Evolutionary conservation across 169 alveolate genomes (phyloP), one percentile per base, ranked within the genome.

Genomic region (Eimeria brunetti): DNA sequence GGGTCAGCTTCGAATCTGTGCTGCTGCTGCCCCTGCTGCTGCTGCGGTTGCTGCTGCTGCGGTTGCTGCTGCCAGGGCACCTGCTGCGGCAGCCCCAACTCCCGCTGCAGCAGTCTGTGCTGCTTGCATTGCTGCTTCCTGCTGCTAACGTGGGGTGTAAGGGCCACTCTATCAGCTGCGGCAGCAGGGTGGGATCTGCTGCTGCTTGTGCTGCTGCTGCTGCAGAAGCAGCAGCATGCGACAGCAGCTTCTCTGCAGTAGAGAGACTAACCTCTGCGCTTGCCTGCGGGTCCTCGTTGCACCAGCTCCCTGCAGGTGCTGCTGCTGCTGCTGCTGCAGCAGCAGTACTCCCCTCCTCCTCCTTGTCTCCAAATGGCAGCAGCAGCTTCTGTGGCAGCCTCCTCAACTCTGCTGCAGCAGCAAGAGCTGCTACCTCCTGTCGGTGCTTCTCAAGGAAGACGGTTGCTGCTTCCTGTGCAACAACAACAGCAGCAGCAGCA

Each of bases 291-390:
- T 83, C 90, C 24, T 64, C 73, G 90, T 53, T 83, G 90, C 76
- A 83, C 90, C 90, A 83, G 44, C 41, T 64, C 30, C 76, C 75
- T 56, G 90, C 90, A 38, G 90, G 30, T 30, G 90, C 90, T 83
- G 76, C 90, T 69, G 80, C 33, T n/a, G n/a, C n/a, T 69, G 36
- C 80, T 69, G 80, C 36, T 33, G 76, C 76, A 30, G 41, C 89
- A 49, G 71, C 89, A 49, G 90, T 53, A 83, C 62, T 38, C 11
- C 90, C 90, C 30, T 83, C 90, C 33, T n/a, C 60, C 58, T 83
- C 90, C 53, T 83, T 83, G 76, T 83, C 90, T 83, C 90, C 90
- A n/a, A n/a, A 83, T 5, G 90, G 90, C 90, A 83, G 90, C 90
- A 83, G 90, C 90, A 83, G 51, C 90, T 83, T 62, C 90, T 49